Base-by-base conservation (phyloP, 2,329 filamentous ascomycete genomes). In the Fusarium euwallaceae region DNA sequence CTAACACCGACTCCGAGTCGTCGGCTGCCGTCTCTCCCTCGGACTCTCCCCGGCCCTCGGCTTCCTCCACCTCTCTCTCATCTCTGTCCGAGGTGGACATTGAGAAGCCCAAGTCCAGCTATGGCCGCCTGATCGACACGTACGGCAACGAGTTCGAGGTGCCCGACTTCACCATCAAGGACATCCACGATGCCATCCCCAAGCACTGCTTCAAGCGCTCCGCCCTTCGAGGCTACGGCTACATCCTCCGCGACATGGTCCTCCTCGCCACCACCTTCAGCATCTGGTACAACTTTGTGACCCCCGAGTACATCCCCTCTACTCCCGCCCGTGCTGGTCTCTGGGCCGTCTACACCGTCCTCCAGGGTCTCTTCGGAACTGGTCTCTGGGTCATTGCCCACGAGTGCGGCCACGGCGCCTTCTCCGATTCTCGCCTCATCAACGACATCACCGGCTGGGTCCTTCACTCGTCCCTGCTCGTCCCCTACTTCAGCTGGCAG, bases 401-500 rank as follows among this genome's bases (percentile, higher is more conserved):
- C 86, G 97, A 99, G 88, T 99, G 97, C 83, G 97, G 97, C 76
- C 97, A 99, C 86, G 94, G 97, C 84, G 93, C 97, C 71, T 98
- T 99, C 88, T 98, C 97, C 51, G 88, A 94, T n/a, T 98, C 94
- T 80, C 96, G 94, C 87, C 87, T 91, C 12, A 85, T 98, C 82
- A 98, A 98, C 87, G 95, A 98, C 85, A 91, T 94, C 29, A 95
- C 97, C 68, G 96, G 96, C 80, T 98, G 94, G 94, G 84, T 98
- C 82, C 91, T 94, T 78, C 96, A 98, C 87, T 98, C 95, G 41
- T 84, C 91, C 53, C 91, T 98, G 43, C 88, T 98, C 66, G 96
- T 99, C 59, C 97, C 97, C 24, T 99, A 98, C 88, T 99, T 98
- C 88, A 97, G 95, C 82, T 99, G 97, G 97, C 97, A 99, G 88